These are phyloP conservation scores for Monilinia vaccinii-corymbosi DNA, from an alignment of 2,329 filamentous ascomycete species.

Conservation along the genomic window DNA sequence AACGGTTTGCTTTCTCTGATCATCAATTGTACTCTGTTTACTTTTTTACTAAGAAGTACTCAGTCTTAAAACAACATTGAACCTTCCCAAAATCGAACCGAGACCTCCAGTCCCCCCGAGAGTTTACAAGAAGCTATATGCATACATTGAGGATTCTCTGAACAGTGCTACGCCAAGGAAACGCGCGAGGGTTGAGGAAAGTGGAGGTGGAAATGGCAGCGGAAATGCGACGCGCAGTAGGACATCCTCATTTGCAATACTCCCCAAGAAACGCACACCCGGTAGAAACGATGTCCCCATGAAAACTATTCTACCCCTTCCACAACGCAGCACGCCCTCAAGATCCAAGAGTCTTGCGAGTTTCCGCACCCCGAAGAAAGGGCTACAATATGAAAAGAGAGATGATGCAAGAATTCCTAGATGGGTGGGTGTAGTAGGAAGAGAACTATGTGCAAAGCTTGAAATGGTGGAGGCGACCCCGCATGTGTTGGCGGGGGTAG, in stretches of 20 bases:
- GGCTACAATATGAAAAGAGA: slow-evolving; percentile 17
- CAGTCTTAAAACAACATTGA: slow-evolving; percentile 66
- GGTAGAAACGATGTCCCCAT: slow-evolving; percentile 4
- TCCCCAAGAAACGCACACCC: slow-evolving; percentile 6
- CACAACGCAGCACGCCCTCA: slow-evolving; percentile 34
- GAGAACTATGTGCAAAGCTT: slow-evolving; percentile 55
- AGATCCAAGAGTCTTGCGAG: slow-evolving; percentile 37
- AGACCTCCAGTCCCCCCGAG: slow-evolving; percentile 70
- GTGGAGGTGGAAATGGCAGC: neutral
- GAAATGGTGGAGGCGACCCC: slow-evolving; percentile 54
- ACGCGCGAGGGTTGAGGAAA: neutral
- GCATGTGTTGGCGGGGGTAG: slow-evolving; percentile 66
- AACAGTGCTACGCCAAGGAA: slow-evolving; percentile 30
- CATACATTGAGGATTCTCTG: slow-evolving; percentile 68
- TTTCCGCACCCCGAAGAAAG: slow-evolving; percentile 26
- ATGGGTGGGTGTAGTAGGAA: slow-evolving; percentile 63
- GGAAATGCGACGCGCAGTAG: neutral
- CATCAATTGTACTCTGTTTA: neutral
- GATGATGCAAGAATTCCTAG: slow-evolving; percentile 35
- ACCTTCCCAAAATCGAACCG: slow-evolving; percentile 67
- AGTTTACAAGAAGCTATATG: slow-evolving; percentile 76
- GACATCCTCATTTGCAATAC: slow-evolving; percentile 20
- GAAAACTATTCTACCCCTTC: slow-evolving; percentile 10
- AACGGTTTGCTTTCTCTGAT: slow-evolving; percentile 45
- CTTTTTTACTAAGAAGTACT: neutral